Conservation (phyloP, 1,284 basidiomycete species). For the Ceratobasidium sp. region DNA sequence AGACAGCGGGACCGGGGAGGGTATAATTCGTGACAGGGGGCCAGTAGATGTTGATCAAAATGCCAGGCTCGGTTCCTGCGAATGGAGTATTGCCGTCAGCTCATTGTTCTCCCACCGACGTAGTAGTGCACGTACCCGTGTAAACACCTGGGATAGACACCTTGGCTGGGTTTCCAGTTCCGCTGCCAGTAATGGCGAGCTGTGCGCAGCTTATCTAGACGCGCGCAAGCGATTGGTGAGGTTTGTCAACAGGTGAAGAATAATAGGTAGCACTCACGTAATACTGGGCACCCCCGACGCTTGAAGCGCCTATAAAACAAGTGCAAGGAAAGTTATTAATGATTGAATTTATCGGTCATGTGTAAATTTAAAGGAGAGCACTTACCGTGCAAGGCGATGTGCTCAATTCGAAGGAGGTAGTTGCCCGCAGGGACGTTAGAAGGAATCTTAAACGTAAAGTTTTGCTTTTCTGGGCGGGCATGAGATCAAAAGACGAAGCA, state of each 20-base stretch:
- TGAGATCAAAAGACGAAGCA: neutral
- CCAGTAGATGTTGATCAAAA: constrained; percentile 60
- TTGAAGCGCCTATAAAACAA: constrained; percentile 6
- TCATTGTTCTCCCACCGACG: neutral
- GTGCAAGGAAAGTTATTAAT: neutral
- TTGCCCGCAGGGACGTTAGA: constrained; percentile 56
- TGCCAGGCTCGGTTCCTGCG: constrained; percentile 48
- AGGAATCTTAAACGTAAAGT: constrained; percentile 58
- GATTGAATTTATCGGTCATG: too few species aligned
- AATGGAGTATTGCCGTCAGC: neutral
- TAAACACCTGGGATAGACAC: constrained; percentile 61
- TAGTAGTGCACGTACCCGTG: constrained; percentile 49
- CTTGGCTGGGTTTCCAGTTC: constrained; percentile 56
- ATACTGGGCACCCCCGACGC: constrained; percentile 55
- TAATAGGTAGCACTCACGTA: constrained; percentile 49
- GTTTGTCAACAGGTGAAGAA: too few species aligned
- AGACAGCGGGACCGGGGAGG: constrained; percentile 47
- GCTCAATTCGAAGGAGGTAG: constrained; percentile 60
- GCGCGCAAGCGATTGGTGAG: constrained; percentile 7
- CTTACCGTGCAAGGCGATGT: constrained; percentile 57
- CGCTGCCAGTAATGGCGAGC: constrained; percentile 57
- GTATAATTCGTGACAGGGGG: constrained; percentile 57
- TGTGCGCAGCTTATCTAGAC: constrained; percentile 57
- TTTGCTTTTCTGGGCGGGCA: neutral
- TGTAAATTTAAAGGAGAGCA: neutral